Base-by-base conservation (phyloP, 352 stramenopile genomes). In the Pythium folliculosum region DNA sequence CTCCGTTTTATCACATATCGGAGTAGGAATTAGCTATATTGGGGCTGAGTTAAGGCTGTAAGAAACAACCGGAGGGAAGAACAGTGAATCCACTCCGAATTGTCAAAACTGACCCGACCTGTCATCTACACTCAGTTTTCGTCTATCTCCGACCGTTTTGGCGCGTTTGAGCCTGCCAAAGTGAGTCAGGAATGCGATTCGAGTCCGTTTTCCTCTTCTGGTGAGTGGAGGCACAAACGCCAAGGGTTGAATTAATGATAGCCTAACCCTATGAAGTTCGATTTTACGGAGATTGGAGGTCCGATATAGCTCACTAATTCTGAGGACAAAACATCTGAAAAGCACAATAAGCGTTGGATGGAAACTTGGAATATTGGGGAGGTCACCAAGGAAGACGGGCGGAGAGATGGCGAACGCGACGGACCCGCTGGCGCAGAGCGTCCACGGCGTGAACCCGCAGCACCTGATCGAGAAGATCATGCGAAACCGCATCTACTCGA, bases 401-500 rank as follows among this genome's bases (percentile, higher is more conserved):
- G 37, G 14, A 2, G 30, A 21, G 35, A 79, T 78, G 71, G 49
- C 82, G 71, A 99, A 99, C 76, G 72, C 90, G 23, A 99, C 96
- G 38, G 96, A 98, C 72, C 84, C 91, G 8, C 71, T 94, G 16
- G 96, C 96, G 45, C 78, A 86, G 56, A 90, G 84, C 55, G 83
- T 99, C 14, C 96, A 99, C 71, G 97, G 97, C 37, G 97, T 97
- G 51, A 98, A 99, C 74, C 96, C 97, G 64, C 96, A 99, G 84
- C 96, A 98, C 69, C 81, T 99, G 25, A 92, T 99, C 69, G 97
- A 99, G 83, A 99, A 99, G 81, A 99, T 99, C 76, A 98, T 97
- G 65, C 91, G 97, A 30, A 95, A 98, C 76, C 97, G 97, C 73
- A 98, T 99, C 65, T 97, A 97, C 70, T 80, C 95, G 49, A 95